phyloP scores from a whole-genome alignment of 495 filamentous ascomycete genomes.

The Penicillium angulare region DNA sequence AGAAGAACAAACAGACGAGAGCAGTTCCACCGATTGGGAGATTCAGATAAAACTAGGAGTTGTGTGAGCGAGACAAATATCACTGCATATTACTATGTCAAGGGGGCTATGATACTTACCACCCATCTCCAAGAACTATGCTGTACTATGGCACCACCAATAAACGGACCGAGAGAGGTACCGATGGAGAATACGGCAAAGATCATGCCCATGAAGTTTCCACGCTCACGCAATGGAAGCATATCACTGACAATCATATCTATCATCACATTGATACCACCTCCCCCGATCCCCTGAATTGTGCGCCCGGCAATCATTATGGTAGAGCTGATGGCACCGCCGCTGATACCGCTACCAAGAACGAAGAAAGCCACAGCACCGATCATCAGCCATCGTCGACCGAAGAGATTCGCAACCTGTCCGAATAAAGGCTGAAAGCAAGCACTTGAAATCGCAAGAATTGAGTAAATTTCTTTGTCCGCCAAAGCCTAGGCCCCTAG shows the following conservation, averaged over 20 bases:
- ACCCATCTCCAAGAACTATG: constrained; percentile 33
- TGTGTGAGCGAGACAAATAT: too few relatives aligned
- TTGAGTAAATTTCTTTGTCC: too few relatives aligned
- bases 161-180: constrained; percentile 24
- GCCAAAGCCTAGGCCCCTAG: too few relatives aligned
- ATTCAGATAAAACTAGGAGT: constrained; percentile 32
- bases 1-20: too few relatives aligned
- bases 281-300: constrained; percentile 36
- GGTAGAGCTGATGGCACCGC: constrained; percentile 8
- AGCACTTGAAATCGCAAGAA: too few relatives aligned
- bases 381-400: constrained; percentile 45
- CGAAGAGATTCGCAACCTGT: constrained; percentile 51
- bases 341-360: constrained; percentile 42
- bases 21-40: constrained; percentile 18
- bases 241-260: constrained; percentile 38
- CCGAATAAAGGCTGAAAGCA: constrained; percentile 27
- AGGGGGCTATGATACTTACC: too few relatives aligned
- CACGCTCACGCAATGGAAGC: constrained; percentile 25
- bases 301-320: constrained; percentile 29
- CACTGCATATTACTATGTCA: too few relatives aligned
- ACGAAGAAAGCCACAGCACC: constrained; percentile 38
- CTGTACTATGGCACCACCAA: constrained; percentile 25
- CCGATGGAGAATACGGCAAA: constrained; percentile 15
- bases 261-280: constrained; percentile 30
- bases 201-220: constrained; percentile 6